Conservation (phyloP, 2,329 filamentous ascomycete species). For the Botrytis fragariae region DNA sequence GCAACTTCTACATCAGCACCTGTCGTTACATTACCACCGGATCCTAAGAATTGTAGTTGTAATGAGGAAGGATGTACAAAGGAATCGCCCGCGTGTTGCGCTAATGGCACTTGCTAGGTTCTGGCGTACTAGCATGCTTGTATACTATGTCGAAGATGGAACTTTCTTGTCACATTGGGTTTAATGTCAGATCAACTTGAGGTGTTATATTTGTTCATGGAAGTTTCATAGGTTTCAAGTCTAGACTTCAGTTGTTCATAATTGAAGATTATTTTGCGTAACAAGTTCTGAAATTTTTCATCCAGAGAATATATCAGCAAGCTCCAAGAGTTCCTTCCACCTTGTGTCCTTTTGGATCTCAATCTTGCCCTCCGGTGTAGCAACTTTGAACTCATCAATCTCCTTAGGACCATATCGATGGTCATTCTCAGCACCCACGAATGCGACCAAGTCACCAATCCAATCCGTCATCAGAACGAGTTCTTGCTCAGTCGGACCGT, state of each 20-base stretch:
- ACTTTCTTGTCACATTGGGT: not conserved
- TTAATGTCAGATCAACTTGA: not conserved
- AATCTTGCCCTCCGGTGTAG: slow-evolving; percentile 39
- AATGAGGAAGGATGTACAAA: not conserved
- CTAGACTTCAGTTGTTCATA: not conserved
- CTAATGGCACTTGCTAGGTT: not conserved
- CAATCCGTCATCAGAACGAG: slow-evolving; percentile 41
- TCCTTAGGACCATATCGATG: slow-evolving; percentile 40
- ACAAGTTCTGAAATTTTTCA: not conserved
- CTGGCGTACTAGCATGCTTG: not conserved
- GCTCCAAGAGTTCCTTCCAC: slow-evolving; percentile 39
- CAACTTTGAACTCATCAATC: slow-evolving; percentile 41
- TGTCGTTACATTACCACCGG: too few species aligned
- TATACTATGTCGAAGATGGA: not conserved
- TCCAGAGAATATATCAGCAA: slow-evolving; percentile 37
- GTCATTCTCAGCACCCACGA: slow-evolving; percentile 38
- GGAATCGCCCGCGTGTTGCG: not conserved
- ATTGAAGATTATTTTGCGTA: not conserved
- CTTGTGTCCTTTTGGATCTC: slow-evolving; percentile 40
- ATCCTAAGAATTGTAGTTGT: not conserved
- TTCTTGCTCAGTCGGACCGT: slow-evolving; percentile 41
- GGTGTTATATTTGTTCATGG: not conserved
- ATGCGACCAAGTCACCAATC: slow-evolving; percentile 41
- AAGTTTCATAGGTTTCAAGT: not conserved
- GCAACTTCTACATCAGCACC: too few species aligned